phyloP scores from a whole-genome alignment of 331 rosid species.

The Quercus phellos region DNA sequence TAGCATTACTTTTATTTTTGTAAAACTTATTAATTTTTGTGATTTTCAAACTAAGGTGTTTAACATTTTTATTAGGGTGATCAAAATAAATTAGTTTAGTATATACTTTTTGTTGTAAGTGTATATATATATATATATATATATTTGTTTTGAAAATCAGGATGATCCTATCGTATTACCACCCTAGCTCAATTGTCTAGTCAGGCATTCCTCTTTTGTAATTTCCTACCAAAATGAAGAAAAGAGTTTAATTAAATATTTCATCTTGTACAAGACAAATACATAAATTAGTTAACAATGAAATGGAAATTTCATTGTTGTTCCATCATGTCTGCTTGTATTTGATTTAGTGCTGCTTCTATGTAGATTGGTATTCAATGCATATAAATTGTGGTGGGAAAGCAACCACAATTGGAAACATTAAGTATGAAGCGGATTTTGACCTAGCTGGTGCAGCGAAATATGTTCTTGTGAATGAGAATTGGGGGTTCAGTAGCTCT shows the following conservation, averaged over 20 bases:
- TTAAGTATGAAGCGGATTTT: not conserved
- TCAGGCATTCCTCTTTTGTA: not conserved
- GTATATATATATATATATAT: no score
- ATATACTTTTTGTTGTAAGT: no score
- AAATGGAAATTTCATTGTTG: not conserved
- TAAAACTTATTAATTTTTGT: no score
- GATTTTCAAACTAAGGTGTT: no score
- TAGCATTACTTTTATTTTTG: no score
- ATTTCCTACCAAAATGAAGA: not conserved
- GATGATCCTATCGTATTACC: no score
- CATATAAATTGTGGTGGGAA: conserved; percentile 1
- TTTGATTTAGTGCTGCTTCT: not conserved
- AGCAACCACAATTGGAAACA: not conserved
- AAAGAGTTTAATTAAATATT: not conserved
- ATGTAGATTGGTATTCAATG: not conserved
- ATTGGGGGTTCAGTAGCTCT: not conserved
- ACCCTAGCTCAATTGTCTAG: not conserved
- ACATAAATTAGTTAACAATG: not conserved
- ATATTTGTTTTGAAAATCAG: no score
- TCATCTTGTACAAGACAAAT: not conserved
- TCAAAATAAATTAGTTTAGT: no score
- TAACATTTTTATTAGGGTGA: no score
- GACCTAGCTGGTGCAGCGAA: not conserved
- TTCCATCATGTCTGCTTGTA: not conserved
- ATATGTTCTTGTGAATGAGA: not conserved